Evolutionary conservation across 2,329 filamentous ascomycete species (phyloP).

Genomic region (Hawksworthiomyces lignivorus): DNA sequence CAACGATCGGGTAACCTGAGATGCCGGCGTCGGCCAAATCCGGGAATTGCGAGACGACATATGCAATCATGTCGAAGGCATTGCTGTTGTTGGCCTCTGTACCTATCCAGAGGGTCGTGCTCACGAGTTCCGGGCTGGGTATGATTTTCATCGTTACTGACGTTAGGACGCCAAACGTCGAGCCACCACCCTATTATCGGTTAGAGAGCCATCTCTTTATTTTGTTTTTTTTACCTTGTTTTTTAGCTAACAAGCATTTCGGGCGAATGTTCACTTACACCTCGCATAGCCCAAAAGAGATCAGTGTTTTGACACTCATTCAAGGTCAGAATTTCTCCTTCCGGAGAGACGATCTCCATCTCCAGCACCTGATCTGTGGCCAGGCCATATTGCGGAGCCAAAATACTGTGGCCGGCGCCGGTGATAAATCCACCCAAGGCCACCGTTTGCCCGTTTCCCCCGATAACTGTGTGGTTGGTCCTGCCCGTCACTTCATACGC

Average conservation of each 20-base stretch:
- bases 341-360: conserved; percentile 47
- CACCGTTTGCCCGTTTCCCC: conserved; percentile 47
- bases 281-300: conserved; percentile 57
- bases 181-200: conserved; percentile 45
- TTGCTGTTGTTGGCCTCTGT: conserved; percentile 24
- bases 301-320: conserved; percentile 47
- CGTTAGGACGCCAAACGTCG: conserved; percentile 53
- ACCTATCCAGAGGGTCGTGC: conserved; percentile 21
- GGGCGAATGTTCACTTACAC: conserved; percentile 17
- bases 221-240: not conserved
- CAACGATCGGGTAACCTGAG: conserved; percentile 38
- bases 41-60: conserved; percentile 38
- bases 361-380: conserved; percentile 55
- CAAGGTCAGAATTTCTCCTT: conserved; percentile 40
- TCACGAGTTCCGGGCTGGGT: conserved; percentile 26
- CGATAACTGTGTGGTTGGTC: conserved; percentile 42
- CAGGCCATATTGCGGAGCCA: conserved; percentile 49
- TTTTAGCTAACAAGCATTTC: no score
- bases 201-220: no score
- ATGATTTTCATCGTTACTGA: conserved; percentile 49
- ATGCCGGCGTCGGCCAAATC: conserved; percentile 42
- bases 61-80: conserved; percentile 40
- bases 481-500: conserved; percentile 37
- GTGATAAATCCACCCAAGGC: conserved; percentile 53
- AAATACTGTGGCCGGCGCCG: conserved; percentile 51